phyloP scores from a whole-genome alignment of 352 stramenopile genomes.

The Globisporangium ultimum region DNA sequence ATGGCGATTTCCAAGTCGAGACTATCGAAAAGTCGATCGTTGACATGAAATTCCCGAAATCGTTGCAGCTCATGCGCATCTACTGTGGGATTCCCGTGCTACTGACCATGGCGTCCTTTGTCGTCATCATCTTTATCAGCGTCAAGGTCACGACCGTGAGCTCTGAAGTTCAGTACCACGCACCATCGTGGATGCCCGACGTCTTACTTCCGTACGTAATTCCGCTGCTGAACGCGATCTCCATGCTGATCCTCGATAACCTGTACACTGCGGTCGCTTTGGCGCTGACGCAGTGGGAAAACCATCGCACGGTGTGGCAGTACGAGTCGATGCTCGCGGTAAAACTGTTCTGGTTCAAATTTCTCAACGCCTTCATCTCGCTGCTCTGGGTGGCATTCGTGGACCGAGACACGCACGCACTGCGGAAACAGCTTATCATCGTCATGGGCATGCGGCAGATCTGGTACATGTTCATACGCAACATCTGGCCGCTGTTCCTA shows the following conservation, averaged over 20 bases:
- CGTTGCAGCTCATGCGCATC: slow-evolving; percentile 56
- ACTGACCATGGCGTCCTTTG: slow-evolving; percentile 43
- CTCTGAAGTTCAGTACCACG: slow-evolving; percentile 16
- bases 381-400: slow-evolving; percentile 81
- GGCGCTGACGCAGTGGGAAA: slow-evolving; percentile 65
- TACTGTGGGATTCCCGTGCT: slow-evolving; percentile 56
- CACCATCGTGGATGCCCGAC: slow-evolving; percentile 35
- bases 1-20: slow-evolving; percentile 69
- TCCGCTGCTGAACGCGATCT: slow-evolving; percentile 59
- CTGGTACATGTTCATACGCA: slow-evolving; percentile 55
- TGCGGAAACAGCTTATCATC: slow-evolving; percentile 66
- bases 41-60: slow-evolving; percentile 57
- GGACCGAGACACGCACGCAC: slow-evolving; percentile 35
- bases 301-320: slow-evolving; percentile 76
- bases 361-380: slow-evolving; percentile 79
- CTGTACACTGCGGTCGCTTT: slow-evolving; percentile 64
- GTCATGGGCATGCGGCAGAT: slow-evolving; percentile 71
- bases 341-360: slow-evolving; percentile 84
- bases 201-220: slow-evolving; percentile 49
- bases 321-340: slow-evolving; percentile 73
- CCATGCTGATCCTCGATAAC: slow-evolving; percentile 72
- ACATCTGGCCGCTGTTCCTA: slow-evolving; percentile 46
- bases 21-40: slow-evolving; percentile 35
- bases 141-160: slow-evolving; percentile 40
- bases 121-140: slow-evolving; percentile 55